Evolutionary conservation across 2,329 filamentous ascomycete species (phyloP), one percentile per base, ranked within the genome.

Genomic region (Exserohilum turcica): DNA sequence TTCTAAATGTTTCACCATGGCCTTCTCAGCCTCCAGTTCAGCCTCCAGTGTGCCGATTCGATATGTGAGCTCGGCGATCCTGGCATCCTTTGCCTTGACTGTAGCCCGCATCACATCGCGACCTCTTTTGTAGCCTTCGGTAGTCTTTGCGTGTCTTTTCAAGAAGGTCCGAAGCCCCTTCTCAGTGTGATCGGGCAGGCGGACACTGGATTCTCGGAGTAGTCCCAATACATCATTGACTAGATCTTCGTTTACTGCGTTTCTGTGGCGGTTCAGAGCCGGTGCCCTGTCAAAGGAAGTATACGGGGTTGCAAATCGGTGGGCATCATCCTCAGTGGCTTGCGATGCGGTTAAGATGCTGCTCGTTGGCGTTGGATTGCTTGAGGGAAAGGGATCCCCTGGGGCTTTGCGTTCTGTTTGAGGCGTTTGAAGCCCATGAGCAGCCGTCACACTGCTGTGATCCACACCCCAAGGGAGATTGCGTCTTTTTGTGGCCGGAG

Each of bases 41-140:
- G 79, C 78, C 66, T 86, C 81, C 31, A 88, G 68, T 10, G 74
- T 76, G 5, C 72, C 74, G 80, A 95, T 78, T 62, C 87, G 77
- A 68, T 89, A 77, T 77, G 86, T 82, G 75, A 96, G 75, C 72
- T 89, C 78, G 72, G 80, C 74, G 70, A 88, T 78, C 76, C 86
- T 76, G 68, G 84, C 74, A 77, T 93, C 87, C 59, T 86, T 86
- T 4, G 80, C 79, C 66, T 84, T 86, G 29, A 90, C 66, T 3
- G 81, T 82, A 7, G 82, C 71, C n/a, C 89, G 77, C 3, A 83
- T 81, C 6, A 87, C 82, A 54, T 93, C 88, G 2, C 89, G 78
- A 0, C 88, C 87, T 56, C 82, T 82, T 33, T 79, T 78, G 16
- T 89, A 78, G 0, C 89, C 89, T 63, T 82, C 83, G 0, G 81